Base-by-base conservation (phyloP, 306 rosid species). In the Sicyos baderoa region DNA sequence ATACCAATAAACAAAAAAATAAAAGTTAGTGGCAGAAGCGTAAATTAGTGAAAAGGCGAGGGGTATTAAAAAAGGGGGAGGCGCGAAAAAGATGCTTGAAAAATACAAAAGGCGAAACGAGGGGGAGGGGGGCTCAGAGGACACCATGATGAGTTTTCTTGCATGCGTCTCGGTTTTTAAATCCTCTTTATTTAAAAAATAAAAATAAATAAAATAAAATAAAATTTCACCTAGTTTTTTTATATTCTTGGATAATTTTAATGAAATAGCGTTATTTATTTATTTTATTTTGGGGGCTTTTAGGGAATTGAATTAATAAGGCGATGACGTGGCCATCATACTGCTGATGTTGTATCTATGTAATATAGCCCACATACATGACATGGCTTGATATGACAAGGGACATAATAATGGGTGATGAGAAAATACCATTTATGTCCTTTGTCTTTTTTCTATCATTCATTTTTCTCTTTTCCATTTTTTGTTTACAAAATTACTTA, bases 81-180 rank as follows among this genome's bases (percentile, higher is more conserved):
- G 85, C 77, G 82, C 69, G 74, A 72, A 75, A 59, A 44, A 75
- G 72, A 82, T 83, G 87, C 88, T 82, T 81, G 81, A 76, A 84
- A 85, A 79, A 77, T 78, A 84, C 83, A 76, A 75, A 85, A 85
- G 86, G 84, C 80, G 6, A 76, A 77, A 68, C 77, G 62, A 69
- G 67, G 4, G 4, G 35, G 9, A 65, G 51, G 66, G 54, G 55
- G 71, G 71, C 71, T 78, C 82, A 82, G 89, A 81, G 83, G 82
- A 89, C 96, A 87, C 83, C 87, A 91, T 91, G 85, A 91, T 89
- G 67, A 87, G 78, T 76, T 80, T 29, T 79, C 77, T 81, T 78
- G 97, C 97, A 91, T 91, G 97, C 97, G 97, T 73, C 85, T 71
- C 80, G 78, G 68, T 78, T 82, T 78, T 81, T 35, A 69, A 22